Evolutionary conservation across 352 stramenopile genomes (phyloP).

Genomic region (Phytophthora meadii): DNA sequence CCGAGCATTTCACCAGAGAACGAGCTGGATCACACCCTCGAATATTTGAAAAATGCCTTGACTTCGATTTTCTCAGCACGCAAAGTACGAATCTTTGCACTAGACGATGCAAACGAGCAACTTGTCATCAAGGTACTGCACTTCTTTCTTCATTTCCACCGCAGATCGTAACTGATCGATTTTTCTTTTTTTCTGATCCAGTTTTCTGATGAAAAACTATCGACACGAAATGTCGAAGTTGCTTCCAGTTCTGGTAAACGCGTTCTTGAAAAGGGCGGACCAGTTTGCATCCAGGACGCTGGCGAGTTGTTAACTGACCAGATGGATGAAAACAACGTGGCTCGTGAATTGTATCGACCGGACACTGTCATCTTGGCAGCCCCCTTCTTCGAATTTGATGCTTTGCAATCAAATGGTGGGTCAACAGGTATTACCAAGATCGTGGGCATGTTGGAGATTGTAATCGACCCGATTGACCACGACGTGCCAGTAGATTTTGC

Average conservation of each 20-base stretch:
- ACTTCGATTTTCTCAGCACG: constrained; percentile 62
- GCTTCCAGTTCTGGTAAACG: constrained; percentile 37
- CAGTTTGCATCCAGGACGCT: constrained; percentile 38
- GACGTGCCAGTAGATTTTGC: constrained; percentile 10
- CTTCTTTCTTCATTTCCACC: neutral
- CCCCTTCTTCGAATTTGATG: constrained; percentile 38
- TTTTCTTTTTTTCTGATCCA: constrained; percentile 24
- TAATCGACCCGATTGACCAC: constrained; percentile 42
- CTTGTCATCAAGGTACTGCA: constrained; percentile 68
- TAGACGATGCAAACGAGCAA: constrained; percentile 47
- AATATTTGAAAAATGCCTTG: constrained; percentile 69
- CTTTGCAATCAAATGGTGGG: constrained; percentile 19
- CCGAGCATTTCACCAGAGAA: constrained; percentile 79
- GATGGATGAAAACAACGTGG: constrained; percentile 31
- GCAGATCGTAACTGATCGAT: neutral
- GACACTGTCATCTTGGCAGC: constrained; percentile 60
- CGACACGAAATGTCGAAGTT: constrained; percentile 45
- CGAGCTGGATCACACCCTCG: constrained; percentile 78
- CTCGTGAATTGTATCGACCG: constrained; percentile 44
- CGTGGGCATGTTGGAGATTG: constrained; percentile 70
- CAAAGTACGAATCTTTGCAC: constrained; percentile 67
- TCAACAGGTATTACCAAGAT: constrained; percentile 40
- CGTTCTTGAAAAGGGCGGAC: constrained; percentile 40
- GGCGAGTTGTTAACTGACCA: constrained; percentile 16
- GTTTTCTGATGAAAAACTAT: constrained; percentile 70